Percentiles rank a stretch among this genome's conserved stretches.
Evolutionary conservation across 176 grass and related monocot species (phyloP).

Genomic region (Hyparrhenia diplandra): DNA sequence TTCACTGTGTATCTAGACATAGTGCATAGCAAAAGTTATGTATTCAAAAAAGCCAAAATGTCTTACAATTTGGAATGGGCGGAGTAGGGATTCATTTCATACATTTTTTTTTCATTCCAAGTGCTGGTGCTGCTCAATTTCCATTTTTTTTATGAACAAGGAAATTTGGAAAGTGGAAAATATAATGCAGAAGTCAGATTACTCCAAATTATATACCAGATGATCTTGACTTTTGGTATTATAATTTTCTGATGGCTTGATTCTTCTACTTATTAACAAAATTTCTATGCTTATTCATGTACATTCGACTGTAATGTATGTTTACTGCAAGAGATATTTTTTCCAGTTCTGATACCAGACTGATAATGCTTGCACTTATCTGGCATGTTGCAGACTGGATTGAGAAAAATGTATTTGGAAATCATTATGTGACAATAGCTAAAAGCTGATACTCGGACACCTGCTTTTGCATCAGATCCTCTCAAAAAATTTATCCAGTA

Average conservation of each 20-base stretch:
- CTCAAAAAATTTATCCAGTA: conserved; percentile 51
- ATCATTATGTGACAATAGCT: conserved; percentile 71
- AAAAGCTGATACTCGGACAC: conserved; percentile 51
- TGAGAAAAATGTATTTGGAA: conserved; percentile 98
- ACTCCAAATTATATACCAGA: neutral
- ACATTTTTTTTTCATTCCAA: neutral
- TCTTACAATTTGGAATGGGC: no score
- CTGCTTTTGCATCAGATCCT: conserved; percentile 86
- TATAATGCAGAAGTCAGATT: neutral
- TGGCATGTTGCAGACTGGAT: conserved; percentile 72
- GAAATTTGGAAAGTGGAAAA: neutral
- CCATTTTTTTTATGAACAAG: neutral
- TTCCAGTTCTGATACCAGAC: neutral
- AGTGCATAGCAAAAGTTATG: no score
- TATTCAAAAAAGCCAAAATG: no score
- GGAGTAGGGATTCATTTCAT: neutral
- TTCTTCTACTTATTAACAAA: neutral
- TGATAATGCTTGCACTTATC: conserved; percentile 23
- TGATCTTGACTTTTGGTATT: neutral
- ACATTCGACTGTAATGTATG: neutral
- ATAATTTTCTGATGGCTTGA: neutral
- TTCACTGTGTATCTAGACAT: no score
- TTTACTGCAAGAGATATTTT: conserved; percentile 18
- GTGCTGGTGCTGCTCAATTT: neutral
- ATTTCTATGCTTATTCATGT: neutral